Percentiles rank a stretch among this genome's conserved stretches.
phyloP scores from a whole-genome alignment of 2,329 filamentous ascomycete species.

The Neofusicoccum kwambonambiense region DNA sequence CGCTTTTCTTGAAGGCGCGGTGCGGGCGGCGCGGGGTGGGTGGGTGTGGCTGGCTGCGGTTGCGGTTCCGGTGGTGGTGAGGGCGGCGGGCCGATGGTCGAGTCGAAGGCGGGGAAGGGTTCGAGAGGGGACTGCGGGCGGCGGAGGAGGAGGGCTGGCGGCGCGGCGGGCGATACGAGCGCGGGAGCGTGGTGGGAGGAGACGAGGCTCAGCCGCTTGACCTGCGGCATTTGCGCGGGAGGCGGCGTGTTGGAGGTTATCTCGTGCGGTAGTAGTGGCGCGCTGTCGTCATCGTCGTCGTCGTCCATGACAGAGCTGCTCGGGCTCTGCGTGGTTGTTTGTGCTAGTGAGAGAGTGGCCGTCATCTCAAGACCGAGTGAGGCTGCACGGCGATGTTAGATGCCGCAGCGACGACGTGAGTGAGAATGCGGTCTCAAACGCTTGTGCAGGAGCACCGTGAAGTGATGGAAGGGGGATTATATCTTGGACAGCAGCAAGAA shows the following conservation, averaged over 20 bases:
- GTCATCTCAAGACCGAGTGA: neutral
- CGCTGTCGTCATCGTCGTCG: neutral
- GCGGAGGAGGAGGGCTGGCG: no score
- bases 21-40: no score
- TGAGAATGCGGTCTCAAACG: neutral
- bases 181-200: neutral
- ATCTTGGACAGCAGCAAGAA: neutral
- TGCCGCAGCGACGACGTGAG: neutral
- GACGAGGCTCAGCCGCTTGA: neutral
- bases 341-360: neutral
- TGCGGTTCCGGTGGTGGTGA: no score
- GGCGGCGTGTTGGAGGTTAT: neutral
- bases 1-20: no score
- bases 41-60: no score
- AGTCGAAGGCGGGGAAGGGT: conserved; percentile 5
- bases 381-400: no score
- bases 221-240: neutral
- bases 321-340: neutral
- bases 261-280: conserved; percentile 4
- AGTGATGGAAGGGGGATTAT: neutral
- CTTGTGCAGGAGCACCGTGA: neutral
- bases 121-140: neutral
- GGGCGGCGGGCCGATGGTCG: neutral
- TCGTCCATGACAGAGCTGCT: neutral
- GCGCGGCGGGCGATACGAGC: no score